Evolutionary conservation across 805 yeast genomes (phyloP).

Genomic region (Suhomyces xylopsoci): DNA sequence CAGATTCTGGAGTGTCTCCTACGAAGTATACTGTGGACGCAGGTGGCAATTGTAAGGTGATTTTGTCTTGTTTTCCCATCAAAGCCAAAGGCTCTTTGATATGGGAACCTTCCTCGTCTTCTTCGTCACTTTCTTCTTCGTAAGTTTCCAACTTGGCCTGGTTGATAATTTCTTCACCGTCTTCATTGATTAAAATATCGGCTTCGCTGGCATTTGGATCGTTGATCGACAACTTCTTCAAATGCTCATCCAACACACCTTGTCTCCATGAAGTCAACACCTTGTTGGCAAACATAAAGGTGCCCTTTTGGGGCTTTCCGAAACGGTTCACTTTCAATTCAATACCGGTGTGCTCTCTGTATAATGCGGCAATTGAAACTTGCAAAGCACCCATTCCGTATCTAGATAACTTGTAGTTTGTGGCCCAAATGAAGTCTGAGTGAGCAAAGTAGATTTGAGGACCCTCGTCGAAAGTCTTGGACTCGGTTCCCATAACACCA

Average conservation of each 20-base stretch:
- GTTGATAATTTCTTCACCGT: conserved; percentile 44
- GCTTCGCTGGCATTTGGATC: conserved; percentile 43
- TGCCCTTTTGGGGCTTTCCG: conserved; percentile 88
- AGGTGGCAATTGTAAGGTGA: conserved; percentile 65
- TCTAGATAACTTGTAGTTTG: conserved; percentile 75
- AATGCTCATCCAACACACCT: conserved; percentile 71
- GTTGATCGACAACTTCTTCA: conserved; percentile 48
- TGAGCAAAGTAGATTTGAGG: conserved; percentile 86
- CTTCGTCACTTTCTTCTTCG: conserved; percentile 26
- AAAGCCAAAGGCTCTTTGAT: conserved; percentile 10
- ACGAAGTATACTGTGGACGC: conserved; percentile 85
- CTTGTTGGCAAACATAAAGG: conserved; percentile 79
- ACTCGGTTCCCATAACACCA: conserved; percentile 83
- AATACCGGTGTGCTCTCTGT: conserved; percentile 78
- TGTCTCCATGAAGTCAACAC: conserved; percentile 75
- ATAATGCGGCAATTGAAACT: conserved; percentile 81
- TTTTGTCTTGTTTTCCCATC: conserved; percentile 32
- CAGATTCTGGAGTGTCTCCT: conserved; percentile 89
- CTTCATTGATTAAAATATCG: conserved; percentile 40
- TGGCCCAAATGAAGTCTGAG: conserved; percentile 91
- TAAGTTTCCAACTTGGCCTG: conserved; percentile 41
- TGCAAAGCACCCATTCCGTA: conserved; percentile 96
- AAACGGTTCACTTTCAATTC: conserved; percentile 78
- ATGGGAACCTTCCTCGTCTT: conserved; percentile 12
- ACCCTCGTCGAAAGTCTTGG: conserved; percentile 68